These are phyloP conservation scores for Aristolochia contorta DNA, from an alignment of 164 flowering plant genomes.

Conservation along the genomic window DNA sequence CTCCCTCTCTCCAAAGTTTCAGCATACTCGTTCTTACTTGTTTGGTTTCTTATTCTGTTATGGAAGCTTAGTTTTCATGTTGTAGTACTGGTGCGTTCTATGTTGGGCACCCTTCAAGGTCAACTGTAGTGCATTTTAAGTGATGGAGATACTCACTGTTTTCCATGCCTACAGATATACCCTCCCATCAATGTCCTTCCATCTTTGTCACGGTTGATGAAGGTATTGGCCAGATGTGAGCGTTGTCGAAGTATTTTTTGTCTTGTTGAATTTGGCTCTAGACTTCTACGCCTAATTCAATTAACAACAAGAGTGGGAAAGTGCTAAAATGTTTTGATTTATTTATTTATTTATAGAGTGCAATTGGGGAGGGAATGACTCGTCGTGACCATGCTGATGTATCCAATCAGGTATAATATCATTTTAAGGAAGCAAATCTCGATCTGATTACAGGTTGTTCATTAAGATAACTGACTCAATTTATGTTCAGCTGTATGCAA, in stretches of 20 bases:
- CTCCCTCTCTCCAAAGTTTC: too few relatives aligned
- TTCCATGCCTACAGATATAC: constrained; percentile 52
- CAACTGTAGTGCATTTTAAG: background rate
- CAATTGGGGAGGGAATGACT: constrained; percentile 98
- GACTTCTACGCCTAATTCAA: too few relatives aligned
- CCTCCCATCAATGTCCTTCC: constrained; percentile 99
- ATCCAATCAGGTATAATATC: constrained; percentile 76
- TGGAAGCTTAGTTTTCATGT: too few relatives aligned
- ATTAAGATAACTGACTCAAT: background rate
- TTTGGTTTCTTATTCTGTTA: too few relatives aligned
- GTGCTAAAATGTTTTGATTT: background rate
- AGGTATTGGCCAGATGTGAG: constrained; percentile 44
- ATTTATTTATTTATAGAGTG: constrained; percentile 50
- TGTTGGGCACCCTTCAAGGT: too few relatives aligned
- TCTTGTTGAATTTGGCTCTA: background rate
- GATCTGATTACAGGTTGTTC: background rate
- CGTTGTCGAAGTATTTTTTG: background rate
- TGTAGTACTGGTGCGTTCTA: too few relatives aligned
- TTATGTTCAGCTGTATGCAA: constrained; percentile 76
- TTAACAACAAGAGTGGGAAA: too few relatives aligned
- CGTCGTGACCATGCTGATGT: constrained; percentile 96
- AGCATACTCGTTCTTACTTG: too few relatives aligned
- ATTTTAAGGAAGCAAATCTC: background rate
- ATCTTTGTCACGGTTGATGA: constrained; percentile 94
- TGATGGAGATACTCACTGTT: background rate